Base-by-base conservation (phyloP, 148 eudicot genomes). In the Nyssa sinensis region DNA sequence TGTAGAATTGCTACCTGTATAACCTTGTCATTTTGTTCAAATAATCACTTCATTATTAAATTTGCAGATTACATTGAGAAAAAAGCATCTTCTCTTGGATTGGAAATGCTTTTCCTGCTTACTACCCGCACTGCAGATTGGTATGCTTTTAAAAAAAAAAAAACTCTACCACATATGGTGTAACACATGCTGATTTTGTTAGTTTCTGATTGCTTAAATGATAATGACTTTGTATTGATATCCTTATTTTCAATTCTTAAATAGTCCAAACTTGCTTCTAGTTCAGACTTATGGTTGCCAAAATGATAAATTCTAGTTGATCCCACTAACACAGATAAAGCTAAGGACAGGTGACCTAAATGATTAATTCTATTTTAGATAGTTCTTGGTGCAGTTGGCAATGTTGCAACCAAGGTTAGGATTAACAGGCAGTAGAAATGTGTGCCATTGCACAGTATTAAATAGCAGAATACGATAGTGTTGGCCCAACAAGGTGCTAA, bases 91-190 rank as follows among this genome's bases (percentile, higher is more conserved):
- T 81, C 89, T 14, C 84, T 89, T 71, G 94, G 96, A 74, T 74
- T 92, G 81, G 86, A 89, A 78, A 84, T 55, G 86, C 92, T 95
- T 69, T 95, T 95, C 79, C 82, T 92, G 64, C 83, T 92, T 47
- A 95, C 98, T 69, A 92, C 98, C 23, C 96, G 97, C 68, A 90
- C 97, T 53, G 98, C 96, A 77, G 98, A 95, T 81, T 95, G 98
- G 98, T 94, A 84, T 31, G 84, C 32, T 73, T 60, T 3, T 41
- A n/a, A n/a, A n/a, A n/a, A n/a, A n/a, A n/a, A n/a, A n/a, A n/a
- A n/a, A n/a, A n/a, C 16, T 49, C 32, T 7, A 5, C 6, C 44
- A n/a, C 35, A 34, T 55, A 17, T 49, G 24, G 27, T 53, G 24
- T 37, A 66, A 33, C 21, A 24, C 10, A 59, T 25, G 33, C 28